These are phyloP conservation scores for Fusarium sp. DNA, from an alignment of 2,329 filamentous ascomycete genomes.

Conservation along the genomic window DNA sequence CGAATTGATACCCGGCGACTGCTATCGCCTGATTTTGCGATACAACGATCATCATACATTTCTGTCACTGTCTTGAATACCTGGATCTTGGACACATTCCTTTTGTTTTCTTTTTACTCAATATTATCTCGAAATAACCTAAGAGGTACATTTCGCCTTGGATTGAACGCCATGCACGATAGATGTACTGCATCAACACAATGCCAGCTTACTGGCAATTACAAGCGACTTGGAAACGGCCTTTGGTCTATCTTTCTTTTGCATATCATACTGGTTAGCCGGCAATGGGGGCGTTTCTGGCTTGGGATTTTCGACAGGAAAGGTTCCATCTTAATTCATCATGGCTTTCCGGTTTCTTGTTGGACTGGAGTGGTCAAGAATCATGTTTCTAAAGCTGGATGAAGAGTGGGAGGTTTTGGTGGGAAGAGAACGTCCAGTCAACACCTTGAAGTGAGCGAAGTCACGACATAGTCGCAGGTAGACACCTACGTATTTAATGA, in stretches of 20 bases:
- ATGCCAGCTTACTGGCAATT: constrained; percentile 1
- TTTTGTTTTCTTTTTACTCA: constrained; percentile 3
- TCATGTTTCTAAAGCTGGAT: constrained; percentile 11
- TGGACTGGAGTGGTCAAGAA: constrained; percentile 1
- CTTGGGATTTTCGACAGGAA: constrained; percentile 10
- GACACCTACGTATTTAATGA: not conserved
- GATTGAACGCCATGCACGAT: not conserved
- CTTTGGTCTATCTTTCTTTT: constrained; percentile 13
- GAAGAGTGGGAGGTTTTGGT: constrained; percentile 1
- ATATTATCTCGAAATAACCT: constrained; percentile 6
- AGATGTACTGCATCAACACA: not conserved
- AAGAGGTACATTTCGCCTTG: constrained; percentile 15
- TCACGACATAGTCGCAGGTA: not conserved
- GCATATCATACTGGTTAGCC: constrained; percentile 30
- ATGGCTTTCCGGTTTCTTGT: constrained; percentile 17
- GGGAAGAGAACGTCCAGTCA: not conserved
- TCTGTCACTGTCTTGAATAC: constrained; percentile 20
- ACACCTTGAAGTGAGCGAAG: not conserved
- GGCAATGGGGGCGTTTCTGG: constrained; percentile 37
- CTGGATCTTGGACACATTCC: constrained; percentile 17
- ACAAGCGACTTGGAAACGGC: constrained; percentile 6
- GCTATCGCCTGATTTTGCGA: constrained; percentile 40
- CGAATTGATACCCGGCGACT: constrained; percentile 49
- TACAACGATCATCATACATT: constrained; percentile 23
- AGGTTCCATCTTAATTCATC: constrained; percentile 8